These are phyloP conservation scores for Globisporangium paddicum DNA, from an alignment of 352 stramenopile species.

Conservation along the genomic window DNA sequence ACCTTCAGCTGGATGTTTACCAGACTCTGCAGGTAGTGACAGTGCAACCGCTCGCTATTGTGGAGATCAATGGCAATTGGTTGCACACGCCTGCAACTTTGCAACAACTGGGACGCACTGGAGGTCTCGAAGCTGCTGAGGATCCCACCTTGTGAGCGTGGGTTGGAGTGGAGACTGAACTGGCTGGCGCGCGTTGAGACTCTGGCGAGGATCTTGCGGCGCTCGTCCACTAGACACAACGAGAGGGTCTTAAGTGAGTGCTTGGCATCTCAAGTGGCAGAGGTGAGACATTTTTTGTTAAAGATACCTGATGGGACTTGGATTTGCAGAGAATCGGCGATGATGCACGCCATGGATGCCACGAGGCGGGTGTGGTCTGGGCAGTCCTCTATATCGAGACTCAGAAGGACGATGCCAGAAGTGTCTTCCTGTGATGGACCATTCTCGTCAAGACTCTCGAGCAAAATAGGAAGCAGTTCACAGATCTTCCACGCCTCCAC, in stretches of 20 bases:
- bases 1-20: slow-evolving; percentile 18
- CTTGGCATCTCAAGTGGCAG: neutral
- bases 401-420: slow-evolving; percentile 4
- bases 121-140: slow-evolving; percentile 11
- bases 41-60: slow-evolving; percentile 14
- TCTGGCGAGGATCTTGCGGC: neutral
- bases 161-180: slow-evolving; percentile 23
- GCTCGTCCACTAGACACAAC: slow-evolving; percentile 4
- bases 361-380: slow-evolving; percentile 22
- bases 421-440: neutral
- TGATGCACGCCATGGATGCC: slow-evolving; percentile 23
- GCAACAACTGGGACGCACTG: slow-evolving; percentile 8
- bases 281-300: neutral
- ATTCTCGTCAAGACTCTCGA: neutral
- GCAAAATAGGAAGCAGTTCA: slow-evolving; percentile 13
- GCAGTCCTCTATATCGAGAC: slow-evolving; percentile 13
- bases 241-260: neutral
- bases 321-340: slow-evolving; percentile 22
- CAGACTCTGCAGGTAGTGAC: slow-evolving; percentile 28
- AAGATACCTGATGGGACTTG: slow-evolving; percentile 22
- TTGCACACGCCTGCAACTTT: slow-evolving; percentile 11
- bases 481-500: slow-evolving; percentile 19
- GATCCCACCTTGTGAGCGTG: slow-evolving; percentile 12
- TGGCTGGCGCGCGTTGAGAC: neutral
- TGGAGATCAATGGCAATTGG: slow-evolving; percentile 7